Evolutionary conservation across 2,329 filamentous ascomycete genomes (phyloP).

Genomic region (Eutypella sp.): DNA sequence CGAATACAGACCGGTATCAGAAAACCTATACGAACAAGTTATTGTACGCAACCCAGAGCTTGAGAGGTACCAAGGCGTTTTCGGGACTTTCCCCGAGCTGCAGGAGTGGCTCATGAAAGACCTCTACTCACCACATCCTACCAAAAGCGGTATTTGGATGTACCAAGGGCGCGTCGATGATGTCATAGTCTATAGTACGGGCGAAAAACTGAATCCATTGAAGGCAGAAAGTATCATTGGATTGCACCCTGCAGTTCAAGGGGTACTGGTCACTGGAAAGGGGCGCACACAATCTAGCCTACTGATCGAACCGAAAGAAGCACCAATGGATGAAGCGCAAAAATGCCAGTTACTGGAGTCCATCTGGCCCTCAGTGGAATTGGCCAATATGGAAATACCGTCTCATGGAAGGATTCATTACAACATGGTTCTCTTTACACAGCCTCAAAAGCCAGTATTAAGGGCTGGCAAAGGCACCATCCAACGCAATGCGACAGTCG

Average conservation of each 20-base stretch:
- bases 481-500: conserved; percentile 4
- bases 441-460: conserved; percentile 4
- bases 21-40: conserved; percentile 28
- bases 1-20: conserved; percentile 14
- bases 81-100: conserved; percentile 35
- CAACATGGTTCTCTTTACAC: conserved; percentile 6
- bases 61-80: conserved; percentile 28
- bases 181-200: conserved; percentile 35
- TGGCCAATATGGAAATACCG: conserved; percentile 6
- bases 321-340: too few relatives aligned
- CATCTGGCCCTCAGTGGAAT: conserved; percentile 6
- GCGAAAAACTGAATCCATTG: conserved; percentile 37
- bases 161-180: conserved; percentile 29
- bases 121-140: conserved; percentile 32
- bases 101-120: conserved; percentile 36
- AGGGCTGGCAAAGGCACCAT: conserved; percentile 7
- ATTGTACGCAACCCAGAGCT: conserved; percentile 22
- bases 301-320: conserved; percentile 35
- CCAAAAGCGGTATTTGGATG: conserved; percentile 25
- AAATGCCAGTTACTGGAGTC: too few relatives aligned
- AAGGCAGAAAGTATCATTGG: conserved; percentile 28
- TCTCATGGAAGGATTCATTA: conserved; percentile 5
- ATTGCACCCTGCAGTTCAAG: conserved; percentile 23
- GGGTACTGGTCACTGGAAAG: conserved; percentile 29
- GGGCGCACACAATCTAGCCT: conserved; percentile 38